phyloP scores from a whole-genome alignment of 2,329 filamentous ascomycete genomes.

The Leptographium galeiforme region DNA sequence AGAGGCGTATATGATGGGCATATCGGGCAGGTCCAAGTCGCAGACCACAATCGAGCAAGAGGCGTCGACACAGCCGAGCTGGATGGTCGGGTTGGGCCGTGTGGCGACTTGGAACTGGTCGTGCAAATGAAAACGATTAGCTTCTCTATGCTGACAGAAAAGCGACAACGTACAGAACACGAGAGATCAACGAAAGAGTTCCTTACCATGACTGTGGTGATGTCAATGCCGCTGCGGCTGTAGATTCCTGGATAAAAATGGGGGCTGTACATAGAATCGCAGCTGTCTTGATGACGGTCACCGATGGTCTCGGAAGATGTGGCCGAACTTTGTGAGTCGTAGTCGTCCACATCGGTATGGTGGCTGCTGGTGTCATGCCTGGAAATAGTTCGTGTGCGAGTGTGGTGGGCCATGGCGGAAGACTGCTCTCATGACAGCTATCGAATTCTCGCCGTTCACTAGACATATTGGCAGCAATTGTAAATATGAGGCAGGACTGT shows the following conservation, averaged over 20 bases:
- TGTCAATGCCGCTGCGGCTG: constrained; percentile 38
- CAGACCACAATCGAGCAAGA: constrained; percentile 77
- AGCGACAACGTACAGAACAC: neutral
- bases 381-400: no score
- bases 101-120: constrained; percentile 39
- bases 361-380: no score
- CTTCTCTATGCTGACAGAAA: neutral
- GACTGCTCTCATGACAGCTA: no score
- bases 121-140: no score
- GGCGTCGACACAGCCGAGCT: constrained; percentile 70
- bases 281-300: no score
- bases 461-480: no score
- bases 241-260: constrained; percentile 45
- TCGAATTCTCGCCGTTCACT: no score
- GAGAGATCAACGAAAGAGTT: neutral
- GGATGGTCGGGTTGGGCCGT: constrained; percentile 59
- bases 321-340: no score
- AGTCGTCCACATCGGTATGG: no score
- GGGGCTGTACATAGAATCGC: constrained; percentile 11
- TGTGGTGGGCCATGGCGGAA: no score
- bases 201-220: constrained; percentile 39
- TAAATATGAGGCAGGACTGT: no score
- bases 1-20: constrained; percentile 73
- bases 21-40: constrained; percentile 59
- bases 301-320: no score